Conservation (phyloP, 129 eudicot genomes). For the Dittrichia graveolens region DNA sequence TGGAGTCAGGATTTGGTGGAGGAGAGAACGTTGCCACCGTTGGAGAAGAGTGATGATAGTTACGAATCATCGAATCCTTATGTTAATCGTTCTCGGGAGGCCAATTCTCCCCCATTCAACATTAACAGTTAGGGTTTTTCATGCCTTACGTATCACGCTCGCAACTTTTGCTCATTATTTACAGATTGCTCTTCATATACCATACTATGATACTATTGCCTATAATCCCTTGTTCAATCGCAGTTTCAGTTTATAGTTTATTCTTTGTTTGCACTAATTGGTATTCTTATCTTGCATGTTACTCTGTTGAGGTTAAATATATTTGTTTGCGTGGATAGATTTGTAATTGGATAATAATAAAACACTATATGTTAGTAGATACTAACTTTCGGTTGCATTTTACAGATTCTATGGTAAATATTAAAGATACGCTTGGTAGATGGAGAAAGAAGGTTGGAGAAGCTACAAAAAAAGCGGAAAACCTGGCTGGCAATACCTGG, state of each 20-base stretch:
- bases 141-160: constrained; percentile 2
- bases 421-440: constrained; percentile 77
- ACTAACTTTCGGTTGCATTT: not conserved
- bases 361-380: not conserved
- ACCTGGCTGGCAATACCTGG: constrained; percentile 94
- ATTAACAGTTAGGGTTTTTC: constrained; percentile 51
- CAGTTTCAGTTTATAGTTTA: not conserved
- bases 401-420: constrained; percentile 65
- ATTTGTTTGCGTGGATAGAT: not conserved
- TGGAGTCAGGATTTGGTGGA: constrained; percentile 82
- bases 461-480: constrained; percentile 87
- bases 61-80: constrained; percentile 52
- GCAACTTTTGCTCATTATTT: not conserved
- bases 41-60: constrained; percentile 20
- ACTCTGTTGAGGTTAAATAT: not conserved
- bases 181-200: not conserved
- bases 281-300: constrained; percentile 20
- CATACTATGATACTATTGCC: not conserved
- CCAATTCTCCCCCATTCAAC: constrained; percentile 46
- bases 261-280: constrained; percentile 7
- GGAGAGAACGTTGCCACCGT: constrained; percentile 51
- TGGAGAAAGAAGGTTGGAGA: constrained; percentile 92
- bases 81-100: constrained; percentile 40
- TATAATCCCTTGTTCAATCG: not conserved
- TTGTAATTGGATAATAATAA: constrained; percentile 5